Evolutionary conservation across 176 grass and related monocot genomes (phyloP).

Genomic region (Avena atlantica): DNA sequence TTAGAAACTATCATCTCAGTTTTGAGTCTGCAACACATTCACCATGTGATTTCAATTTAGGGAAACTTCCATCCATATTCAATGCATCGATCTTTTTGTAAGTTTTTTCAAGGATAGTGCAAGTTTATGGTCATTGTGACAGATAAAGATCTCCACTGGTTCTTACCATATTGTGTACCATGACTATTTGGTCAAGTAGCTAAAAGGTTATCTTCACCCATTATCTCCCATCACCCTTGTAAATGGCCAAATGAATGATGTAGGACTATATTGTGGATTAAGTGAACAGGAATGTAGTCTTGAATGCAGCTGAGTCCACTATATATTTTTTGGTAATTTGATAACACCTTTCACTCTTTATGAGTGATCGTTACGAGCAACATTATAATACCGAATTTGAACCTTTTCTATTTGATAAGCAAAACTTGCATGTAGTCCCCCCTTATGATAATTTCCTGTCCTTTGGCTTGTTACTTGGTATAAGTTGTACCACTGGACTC

Average conservation of each 20-base stretch:
- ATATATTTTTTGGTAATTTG: background rate
- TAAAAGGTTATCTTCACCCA: slow-evolving; percentile 16
- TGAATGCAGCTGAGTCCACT: background rate
- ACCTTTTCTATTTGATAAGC: slow-evolving; percentile 16
- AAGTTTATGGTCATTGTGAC: slow-evolving; percentile 25
- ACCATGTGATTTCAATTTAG: slow-evolving; percentile 17
- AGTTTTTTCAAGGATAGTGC: slow-evolving; percentile 6
- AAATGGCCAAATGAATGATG: background rate
- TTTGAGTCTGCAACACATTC: background rate
- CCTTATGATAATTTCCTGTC: background rate
- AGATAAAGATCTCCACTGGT: background rate
- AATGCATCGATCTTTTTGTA: background rate
- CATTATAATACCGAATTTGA: slow-evolving; percentile 17
- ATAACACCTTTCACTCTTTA: slow-evolving; percentile 16
- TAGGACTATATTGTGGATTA: slow-evolving; percentile 11
- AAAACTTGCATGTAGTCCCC: slow-evolving; percentile 2
- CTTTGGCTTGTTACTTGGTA: slow-evolving; percentile 18
- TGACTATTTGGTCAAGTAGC: slow-evolving; percentile 21
- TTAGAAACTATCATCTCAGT: slow-evolving; percentile 17
- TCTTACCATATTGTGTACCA: slow-evolving; percentile 24
- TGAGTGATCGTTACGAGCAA: background rate
- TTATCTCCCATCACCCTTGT: slow-evolving; percentile 19
- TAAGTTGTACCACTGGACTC: slow-evolving; percentile 25
- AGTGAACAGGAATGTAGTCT: slow-evolving; percentile 4
- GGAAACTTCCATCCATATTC: slow-evolving; percentile 12